phyloP scores from a whole-genome alignment of 176 grass and related monocot species.

The Cenchrus americanus region DNA sequence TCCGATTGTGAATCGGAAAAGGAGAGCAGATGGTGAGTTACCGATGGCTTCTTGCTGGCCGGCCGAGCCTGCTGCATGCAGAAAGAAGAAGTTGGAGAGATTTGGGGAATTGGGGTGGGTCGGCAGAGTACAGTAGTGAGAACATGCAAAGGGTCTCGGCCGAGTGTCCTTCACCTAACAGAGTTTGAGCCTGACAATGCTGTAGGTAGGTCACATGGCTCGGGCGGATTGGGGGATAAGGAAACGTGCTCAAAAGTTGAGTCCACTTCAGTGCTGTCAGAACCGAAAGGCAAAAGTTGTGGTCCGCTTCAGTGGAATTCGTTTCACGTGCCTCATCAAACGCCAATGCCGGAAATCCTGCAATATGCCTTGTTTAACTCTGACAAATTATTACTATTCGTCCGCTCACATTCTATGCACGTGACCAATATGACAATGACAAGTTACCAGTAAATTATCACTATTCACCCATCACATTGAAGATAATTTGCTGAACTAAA shows the following conservation, averaged over 20 bases:
- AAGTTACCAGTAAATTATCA: no score
- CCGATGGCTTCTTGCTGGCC: neutral
- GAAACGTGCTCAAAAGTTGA: neutral
- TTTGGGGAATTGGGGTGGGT: neutral
- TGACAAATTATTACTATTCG: no score
- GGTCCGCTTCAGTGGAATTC: neutral
- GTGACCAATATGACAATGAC: no score
- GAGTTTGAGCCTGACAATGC: neutral
- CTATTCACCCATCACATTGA: no score
- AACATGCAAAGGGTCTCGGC: neutral
- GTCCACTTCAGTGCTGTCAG: neutral
- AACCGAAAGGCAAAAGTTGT: no score
- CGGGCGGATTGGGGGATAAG: neutral
- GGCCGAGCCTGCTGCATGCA: no score
- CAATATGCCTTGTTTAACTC: no score
- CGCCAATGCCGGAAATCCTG: neutral
- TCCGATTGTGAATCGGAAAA: neutral
- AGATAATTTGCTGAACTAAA: no score
- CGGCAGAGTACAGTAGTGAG: neutral
- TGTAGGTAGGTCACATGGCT: neutral
- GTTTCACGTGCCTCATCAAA: neutral
- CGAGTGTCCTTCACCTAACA: conserved; percentile 1
- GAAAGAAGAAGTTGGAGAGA: neutral
- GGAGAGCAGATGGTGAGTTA: neutral
- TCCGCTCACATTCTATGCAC: no score